Evolutionary conservation across 768 basidiomycete genomes (phyloP), one percentile per base, ranked within the genome.

Genomic region (Omphalotus guepiniiformis): DNA sequence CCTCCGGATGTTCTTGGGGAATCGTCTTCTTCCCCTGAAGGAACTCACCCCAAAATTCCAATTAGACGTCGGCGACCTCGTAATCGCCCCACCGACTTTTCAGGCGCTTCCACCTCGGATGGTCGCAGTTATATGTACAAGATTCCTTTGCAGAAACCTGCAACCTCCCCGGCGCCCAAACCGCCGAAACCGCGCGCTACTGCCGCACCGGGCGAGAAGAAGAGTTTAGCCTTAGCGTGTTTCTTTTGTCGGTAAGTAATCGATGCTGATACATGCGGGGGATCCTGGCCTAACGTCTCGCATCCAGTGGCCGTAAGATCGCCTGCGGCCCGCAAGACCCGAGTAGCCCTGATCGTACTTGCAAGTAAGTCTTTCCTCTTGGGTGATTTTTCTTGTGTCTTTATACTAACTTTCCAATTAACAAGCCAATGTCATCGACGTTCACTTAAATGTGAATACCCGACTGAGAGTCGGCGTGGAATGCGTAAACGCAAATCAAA

Each of bases 351-450:
- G 70, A 71, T 52, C 68, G 61, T 44, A 68, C 70, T 0, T 71
- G 69, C 69, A 71, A 72, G 70, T 71, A 49, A 59, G 69, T 38
- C 7, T 45, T 39, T 30, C 50, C 11, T 19, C 28, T 30, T 39
- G n/a, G 9, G 3, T 7, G 26, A 18, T 38, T n/a, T 25, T 16
- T 21, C 15, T 39, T 13, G 19, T 27, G 29, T 43, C 29, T 19
- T 23, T 42, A n/a, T 51, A 29, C 54, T 67, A 32, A 48, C 27
- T 19, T 23, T 47, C 35, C 52, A 36, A 58, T 65, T 12, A 57
- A 52, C 37, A 59, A 88, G 86, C 62, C 86, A 88, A 69, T 88
- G 86, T 58, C 78, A 78, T 42, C 74, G 83, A 34, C 79, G 86
- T 21, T 76, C 78, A 25, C 75, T 87, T 39, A 76, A 71, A 48